Evolutionary conservation across 495 filamentous ascomycete species (phyloP).

Genomic region (Tuber aestivum): DNA sequence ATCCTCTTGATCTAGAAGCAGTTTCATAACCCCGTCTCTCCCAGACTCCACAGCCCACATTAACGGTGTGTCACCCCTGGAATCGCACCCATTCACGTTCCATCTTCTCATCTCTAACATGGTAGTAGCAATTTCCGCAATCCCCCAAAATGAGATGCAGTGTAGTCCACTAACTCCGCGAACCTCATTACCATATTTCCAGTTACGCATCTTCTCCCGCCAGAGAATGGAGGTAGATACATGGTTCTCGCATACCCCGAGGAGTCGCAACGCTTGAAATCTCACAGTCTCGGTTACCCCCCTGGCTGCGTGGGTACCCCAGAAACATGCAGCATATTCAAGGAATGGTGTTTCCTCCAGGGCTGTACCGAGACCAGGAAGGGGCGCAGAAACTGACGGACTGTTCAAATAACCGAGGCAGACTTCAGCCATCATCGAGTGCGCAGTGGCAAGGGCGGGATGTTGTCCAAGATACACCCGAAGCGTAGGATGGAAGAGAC

Average conservation of each 20-base stretch:
- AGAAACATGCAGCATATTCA: neutral
- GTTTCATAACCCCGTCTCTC: neutral
- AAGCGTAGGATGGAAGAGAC: neutral
- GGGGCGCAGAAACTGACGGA: neutral
- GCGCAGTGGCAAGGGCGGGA: neutral
- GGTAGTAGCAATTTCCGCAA: neutral
- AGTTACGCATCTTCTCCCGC: neutral
- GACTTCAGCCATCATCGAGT: neutral
- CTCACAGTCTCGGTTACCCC: neutral
- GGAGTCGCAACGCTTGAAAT: neutral
- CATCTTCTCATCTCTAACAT: neutral
- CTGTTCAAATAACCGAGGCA: neutral
- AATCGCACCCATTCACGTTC: neutral
- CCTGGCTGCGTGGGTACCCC: neutral
- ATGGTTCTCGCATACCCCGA: neutral
- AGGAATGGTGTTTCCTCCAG: neutral
- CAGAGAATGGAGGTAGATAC: neutral
- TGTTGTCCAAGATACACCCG: neutral
- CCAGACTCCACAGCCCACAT: neutral
- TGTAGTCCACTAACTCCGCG: neutral
- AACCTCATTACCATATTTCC: neutral
- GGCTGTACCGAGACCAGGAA: neutral
- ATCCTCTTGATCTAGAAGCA: neutral
- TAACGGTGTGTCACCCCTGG: neutral
- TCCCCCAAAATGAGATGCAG: neutral